A percentile compares a stretch with the other conserved stretches of the same genome.
Conservation (phyloP, 2,329 filamentous ascomycete species). For the Phyllachora maydis region DNA sequence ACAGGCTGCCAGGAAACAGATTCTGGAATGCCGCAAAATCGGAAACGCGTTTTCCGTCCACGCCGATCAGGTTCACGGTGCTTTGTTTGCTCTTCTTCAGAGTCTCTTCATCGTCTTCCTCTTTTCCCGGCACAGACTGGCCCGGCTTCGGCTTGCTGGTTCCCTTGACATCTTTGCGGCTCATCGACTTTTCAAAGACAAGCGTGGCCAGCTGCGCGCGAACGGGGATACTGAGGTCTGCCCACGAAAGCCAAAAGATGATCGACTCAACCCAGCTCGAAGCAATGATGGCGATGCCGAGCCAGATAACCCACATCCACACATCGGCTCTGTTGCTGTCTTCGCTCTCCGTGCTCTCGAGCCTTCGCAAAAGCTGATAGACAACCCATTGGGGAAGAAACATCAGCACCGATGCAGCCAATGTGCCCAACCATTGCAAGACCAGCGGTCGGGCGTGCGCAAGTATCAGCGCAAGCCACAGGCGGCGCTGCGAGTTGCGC, state of each 20-base stretch:
- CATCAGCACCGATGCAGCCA: constrained; percentile 32
- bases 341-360: constrained; percentile 33
- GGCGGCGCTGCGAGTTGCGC: constrained; percentile 21
- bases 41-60: constrained; percentile 48
- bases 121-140: constrained; percentile 9
- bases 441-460: constrained; percentile 34
- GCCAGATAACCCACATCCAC: constrained; percentile 47
- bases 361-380: constrained; percentile 38
- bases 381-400: constrained; percentile 53
- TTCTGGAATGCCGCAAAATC: constrained; percentile 49
- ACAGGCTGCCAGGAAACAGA: constrained; percentile 37
- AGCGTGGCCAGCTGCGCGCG: constrained; percentile 50
- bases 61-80: constrained; percentile 60
- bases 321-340: constrained; percentile 26
- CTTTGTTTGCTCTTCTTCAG: constrained; percentile 38
- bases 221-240: constrained; percentile 41
- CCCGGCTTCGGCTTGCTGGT: constrained; percentile 22
- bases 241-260: constrained; percentile 45
- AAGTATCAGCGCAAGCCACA: constrained; percentile 39
- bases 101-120: constrained; percentile 24
- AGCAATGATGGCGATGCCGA: constrained; percentile 37
- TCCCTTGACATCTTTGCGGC: constrained; percentile 56
- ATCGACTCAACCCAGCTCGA: constrained; percentile 41
- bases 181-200: constrained; percentile 59
- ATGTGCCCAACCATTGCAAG: constrained; percentile 36